Evolutionary conservation across 1,139 yeast genomes (phyloP), one percentile per base, ranked within the genome.

Genomic region (Magnusiomyces tetraspermus): DNA sequence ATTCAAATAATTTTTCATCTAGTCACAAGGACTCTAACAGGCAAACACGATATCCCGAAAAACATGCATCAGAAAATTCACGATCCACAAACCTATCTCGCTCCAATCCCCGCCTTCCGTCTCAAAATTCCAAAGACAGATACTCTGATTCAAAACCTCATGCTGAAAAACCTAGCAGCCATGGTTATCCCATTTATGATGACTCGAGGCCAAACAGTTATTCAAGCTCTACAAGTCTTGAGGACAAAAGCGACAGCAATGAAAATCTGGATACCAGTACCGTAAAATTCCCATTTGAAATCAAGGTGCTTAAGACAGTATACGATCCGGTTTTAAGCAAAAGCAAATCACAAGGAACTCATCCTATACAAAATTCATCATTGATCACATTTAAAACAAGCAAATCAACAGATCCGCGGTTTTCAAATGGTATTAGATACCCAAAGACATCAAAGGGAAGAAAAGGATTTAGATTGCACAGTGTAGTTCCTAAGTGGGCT

Each of bases 321-420:
- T 80, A 78, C 58, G 92, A 85, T 57, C 89, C 86, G 4, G 87
- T 82, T 28, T 58, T 74, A 1, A 63, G 64, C 33, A 71, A 69
- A 55, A 73, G 71, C 40, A 65, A 68, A 57, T 65, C 66, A 60
- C 75, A 68, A 48, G 77, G 69, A 55, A 71, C 62, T 59, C 67
- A 54, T 62, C 74, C 68, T 61, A 71, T 67, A 54, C 76, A 68
- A 51, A 47, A 53, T 15, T 50, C 49, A 47, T 38, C 47, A 26
- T 19, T 15, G 8, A 24, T 38, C 30, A 51, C 56, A 8, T 33
- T 26, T 11, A 51, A 41, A 2, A 28, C 52, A 10, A 46, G 53
- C 6, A 11, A 31, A 5, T 53, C 57, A 1, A 48, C 31, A 4
- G 57, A 54, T 48, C 57, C 53, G 19, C 53, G 54, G 21, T 37